Evolutionary conservation across 1,284 basidiomycete species (phyloP).

Genomic region (Trichosporon faecale): DNA sequence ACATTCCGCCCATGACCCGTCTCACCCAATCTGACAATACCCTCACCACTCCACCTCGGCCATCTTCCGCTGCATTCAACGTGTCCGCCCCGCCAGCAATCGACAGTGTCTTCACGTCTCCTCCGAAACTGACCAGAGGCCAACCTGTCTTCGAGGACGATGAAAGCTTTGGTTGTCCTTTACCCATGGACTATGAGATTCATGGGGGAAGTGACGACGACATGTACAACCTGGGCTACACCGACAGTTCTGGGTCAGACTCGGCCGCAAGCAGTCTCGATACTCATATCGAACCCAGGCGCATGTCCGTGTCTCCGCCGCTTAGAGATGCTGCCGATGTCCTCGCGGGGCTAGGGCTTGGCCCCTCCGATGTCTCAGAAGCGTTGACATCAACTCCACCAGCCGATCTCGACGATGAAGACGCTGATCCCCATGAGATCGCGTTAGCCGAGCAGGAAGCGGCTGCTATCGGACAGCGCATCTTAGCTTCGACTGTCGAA

Average conservation of each 20-base stretch:
- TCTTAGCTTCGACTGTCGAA: conserved; percentile 25
- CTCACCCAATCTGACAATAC: not conserved
- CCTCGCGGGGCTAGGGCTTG: conserved; percentile 15
- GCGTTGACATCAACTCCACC: not conserved
- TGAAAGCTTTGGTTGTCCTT: not conserved
- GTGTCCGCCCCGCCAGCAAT: not conserved
- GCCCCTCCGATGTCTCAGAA: conserved; percentile 20
- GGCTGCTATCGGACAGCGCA: conserved; percentile 21
- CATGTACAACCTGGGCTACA: conserved; percentile 6
- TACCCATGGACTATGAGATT: conserved; percentile 8
- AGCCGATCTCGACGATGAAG: conserved; percentile 9
- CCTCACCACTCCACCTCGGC: not conserved
- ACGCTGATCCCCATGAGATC: conserved; percentile 13
- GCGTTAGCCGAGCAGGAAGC: conserved; percentile 17
- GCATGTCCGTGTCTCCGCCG: conserved; percentile 13
- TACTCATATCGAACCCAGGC: not conserved
- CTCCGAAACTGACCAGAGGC: not conserved
- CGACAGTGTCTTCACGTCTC: not conserved
- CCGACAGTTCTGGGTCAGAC: not conserved
- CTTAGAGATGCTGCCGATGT: conserved; percentile 16
- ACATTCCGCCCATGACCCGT: conserved; percentile 17
- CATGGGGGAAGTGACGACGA: conserved; percentile 4
- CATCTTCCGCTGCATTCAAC: not conserved
- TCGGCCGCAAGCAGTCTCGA: not conserved
- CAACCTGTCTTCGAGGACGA: not conserved